Conservation (phyloP, 108 stramenopile species). For the Pseudonitzschia multiseries region DNA sequence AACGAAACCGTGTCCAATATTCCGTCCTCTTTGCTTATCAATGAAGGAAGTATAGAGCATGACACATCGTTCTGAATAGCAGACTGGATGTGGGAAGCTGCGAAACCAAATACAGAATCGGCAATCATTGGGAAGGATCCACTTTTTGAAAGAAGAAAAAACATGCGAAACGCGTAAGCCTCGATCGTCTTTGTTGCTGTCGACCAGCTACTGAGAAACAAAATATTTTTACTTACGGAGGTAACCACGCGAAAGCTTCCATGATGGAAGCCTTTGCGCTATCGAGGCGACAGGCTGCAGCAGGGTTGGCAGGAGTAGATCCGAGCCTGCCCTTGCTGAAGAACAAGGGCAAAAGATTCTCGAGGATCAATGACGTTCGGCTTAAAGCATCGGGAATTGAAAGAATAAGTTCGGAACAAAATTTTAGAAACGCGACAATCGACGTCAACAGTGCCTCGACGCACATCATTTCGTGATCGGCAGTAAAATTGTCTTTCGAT, state of each 20-base stretch:
- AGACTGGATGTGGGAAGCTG: conserved; percentile 65
- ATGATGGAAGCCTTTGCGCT: conserved; percentile 77
- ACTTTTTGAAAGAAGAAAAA: conserved; percentile 4
- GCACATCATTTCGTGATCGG: conserved; percentile 69
- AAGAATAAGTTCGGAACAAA: conserved; percentile 71
- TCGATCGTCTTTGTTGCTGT: neutral
- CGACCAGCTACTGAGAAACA: neutral
- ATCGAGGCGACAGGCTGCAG: conserved; percentile 54
- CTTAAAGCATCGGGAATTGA: conserved; percentile 83
- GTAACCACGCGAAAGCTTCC: conserved; percentile 89
- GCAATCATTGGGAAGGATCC: conserved; percentile 85
- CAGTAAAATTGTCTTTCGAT: conserved; percentile 45
- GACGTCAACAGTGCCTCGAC: conserved; percentile 71
- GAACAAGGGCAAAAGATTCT: conserved; percentile 67
- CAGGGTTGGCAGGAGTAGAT: conserved; percentile 35
- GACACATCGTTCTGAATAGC: conserved; percentile 55
- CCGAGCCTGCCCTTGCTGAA: conserved; percentile 66
- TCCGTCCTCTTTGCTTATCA: conserved; percentile 68
- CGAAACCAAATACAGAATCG: conserved; percentile 76
- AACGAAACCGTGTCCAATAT: conserved; percentile 66
- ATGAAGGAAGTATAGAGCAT: conserved; percentile 67
- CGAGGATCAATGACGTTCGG: conserved; percentile 61
- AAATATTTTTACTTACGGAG: conserved; percentile 36
- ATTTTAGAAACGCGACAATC: conserved; percentile 70
- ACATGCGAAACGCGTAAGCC: neutral